Percentiles rank a stretch among this genome's conserved stretches.
Evolutionary conservation across 495 filamentous ascomycete genomes (phyloP).

Genomic region (Staphylotrichum longicolle): DNA sequence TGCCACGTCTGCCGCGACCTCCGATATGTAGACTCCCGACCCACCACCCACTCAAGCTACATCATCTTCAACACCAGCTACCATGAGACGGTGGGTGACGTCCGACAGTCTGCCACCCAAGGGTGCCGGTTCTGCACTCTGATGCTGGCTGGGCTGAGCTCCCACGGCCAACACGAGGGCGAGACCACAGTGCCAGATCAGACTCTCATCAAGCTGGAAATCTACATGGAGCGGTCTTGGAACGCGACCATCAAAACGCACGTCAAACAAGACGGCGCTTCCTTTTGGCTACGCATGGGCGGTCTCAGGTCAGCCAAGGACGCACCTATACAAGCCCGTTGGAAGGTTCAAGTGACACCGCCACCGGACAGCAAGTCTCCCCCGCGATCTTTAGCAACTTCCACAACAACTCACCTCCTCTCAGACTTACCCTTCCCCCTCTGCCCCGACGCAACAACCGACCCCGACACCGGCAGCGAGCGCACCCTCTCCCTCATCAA

Average conservation of each 20-base stretch:
- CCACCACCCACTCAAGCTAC: neutral
- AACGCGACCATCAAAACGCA: too few species aligned
- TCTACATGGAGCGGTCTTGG: too few species aligned
- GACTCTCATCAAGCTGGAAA: neutral
- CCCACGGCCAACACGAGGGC: neutral
- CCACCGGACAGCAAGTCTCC: too few species aligned
- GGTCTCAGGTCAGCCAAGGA: too few species aligned
- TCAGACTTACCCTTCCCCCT: neutral
- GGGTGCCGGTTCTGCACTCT: neutral
- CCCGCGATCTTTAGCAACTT: too few species aligned
- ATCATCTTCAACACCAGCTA: constrained; percentile 6
- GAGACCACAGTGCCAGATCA: neutral
- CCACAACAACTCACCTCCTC: too few species aligned
- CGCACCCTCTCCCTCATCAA: neutral
- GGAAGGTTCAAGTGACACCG: too few species aligned
- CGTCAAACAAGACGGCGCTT: too few species aligned
- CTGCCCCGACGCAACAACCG: neutral
- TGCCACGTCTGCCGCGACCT: neutral
- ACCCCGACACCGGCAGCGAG: constrained; percentile 4
- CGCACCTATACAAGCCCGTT: too few species aligned
- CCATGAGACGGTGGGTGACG: neutral
- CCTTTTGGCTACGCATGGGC: too few species aligned
- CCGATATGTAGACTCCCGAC: neutral
- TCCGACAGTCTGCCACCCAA: neutral
- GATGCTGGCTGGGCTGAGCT: neutral